Evolutionary conservation across 2,329 filamentous ascomycete genomes (phyloP), one percentile per base, ranked within the genome.

Genomic region (Leptographium galeiforme): DNA sequence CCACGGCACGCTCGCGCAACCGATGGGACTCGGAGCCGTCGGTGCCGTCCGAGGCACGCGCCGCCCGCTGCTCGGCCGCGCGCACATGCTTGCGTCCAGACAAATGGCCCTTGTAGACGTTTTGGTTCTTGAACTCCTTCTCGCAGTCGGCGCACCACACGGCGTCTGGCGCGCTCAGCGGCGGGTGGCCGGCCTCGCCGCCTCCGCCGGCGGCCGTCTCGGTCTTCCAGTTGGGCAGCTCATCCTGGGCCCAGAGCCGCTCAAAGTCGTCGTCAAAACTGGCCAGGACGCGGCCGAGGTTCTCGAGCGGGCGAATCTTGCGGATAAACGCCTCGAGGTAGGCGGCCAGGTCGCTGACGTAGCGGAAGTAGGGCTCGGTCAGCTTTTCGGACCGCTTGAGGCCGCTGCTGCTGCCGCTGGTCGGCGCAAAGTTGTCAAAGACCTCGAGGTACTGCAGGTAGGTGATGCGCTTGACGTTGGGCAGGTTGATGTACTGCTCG

Each of bases 111-210:
- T 89, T 90, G 73, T 95, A 95, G 48, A 96, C 89, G 57, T 95
- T 95, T 59, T 93, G 82, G 63, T 96, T 97, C 63, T 87, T 89
- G 71, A 97, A 98, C 56, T 91, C 88, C 69, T 90, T 96, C 64
- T 93, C 85, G 66, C 93, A 98, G 57, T 90, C 89, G 7, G 84
- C 76, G 63, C 93, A 98, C 86, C 87, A 97, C 16, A 89, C 77
- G 0, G 85, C 87, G 51, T 89, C 84, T 1, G 62, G 74, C 63
- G 63, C 63, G 53, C 67, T 70, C 12, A 57, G 54, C 13, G 11
- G 45, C 1, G 2, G 65, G 34, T 44, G 30, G 30, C n/a, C 19
- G 32, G 30, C 48, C 16, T 16, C 40, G n/a, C 54, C 61, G 30
- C 68, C 48, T 33, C 61, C 58, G 50, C 53, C 62, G 0, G 68